Evolutionary conservation across 83 land plant genomes (phyloP).

Genomic region (Larix sibirica): DNA sequence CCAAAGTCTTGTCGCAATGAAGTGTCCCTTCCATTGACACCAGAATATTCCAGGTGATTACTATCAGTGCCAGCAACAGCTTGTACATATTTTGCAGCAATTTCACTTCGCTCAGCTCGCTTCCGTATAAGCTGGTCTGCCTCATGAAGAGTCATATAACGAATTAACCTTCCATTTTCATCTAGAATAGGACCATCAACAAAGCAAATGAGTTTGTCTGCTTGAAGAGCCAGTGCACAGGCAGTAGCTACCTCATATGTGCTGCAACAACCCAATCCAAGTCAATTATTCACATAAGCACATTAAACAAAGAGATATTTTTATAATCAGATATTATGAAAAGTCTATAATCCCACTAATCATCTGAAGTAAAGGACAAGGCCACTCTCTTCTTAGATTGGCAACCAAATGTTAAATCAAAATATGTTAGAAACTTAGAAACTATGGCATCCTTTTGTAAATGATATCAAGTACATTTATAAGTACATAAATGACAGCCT

Average conservation of each 20-base stretch:
- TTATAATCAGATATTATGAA: too few species aligned
- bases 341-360: neutral
- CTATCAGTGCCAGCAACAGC: constrained; percentile 64
- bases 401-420: neutral
- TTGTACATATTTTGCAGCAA: constrained; percentile 91
- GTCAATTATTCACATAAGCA: neutral
- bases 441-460: neutral
- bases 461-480: neutral
- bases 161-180: constrained; percentile 59
- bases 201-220: constrained; percentile 88
- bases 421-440: neutral
- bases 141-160: constrained; percentile 82
- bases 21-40: constrained; percentile 15
- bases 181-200: constrained; percentile 89
- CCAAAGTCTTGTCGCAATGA: constrained; percentile 19
- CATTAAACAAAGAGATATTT: neutral
- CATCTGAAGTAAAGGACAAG: neutral
- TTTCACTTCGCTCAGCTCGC: constrained; percentile 82
- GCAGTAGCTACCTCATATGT: constrained; percentile 99
- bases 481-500: neutral
- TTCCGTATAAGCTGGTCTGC: constrained; percentile 82
- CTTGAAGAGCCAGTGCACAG: constrained; percentile 92
- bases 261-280: constrained; percentile 47
- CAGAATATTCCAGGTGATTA: neutral
- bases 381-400: neutral